Evolutionary conservation across 371 early-diverging fungal species (phyloP).

Genomic region (Mucor irregularis): DNA sequence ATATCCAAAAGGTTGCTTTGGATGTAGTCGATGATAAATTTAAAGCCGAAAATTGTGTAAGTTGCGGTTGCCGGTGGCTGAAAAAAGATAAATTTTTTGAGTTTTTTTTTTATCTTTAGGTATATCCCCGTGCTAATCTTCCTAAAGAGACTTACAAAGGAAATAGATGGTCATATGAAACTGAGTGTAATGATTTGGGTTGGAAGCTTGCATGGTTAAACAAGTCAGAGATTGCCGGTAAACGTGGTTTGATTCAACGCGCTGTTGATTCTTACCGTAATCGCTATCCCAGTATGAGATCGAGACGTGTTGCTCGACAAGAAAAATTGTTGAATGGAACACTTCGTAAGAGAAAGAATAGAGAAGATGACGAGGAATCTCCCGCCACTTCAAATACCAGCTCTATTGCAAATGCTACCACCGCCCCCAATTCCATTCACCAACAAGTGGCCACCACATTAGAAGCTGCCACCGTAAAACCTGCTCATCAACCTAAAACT

Average conservation of each 20-base stretch:
- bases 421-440: neutral
- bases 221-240: constrained; percentile 77
- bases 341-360: constrained; percentile 40
- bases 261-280: constrained; percentile 95
- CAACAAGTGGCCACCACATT: constrained; percentile 6
- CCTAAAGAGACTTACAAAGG: constrained; percentile 76
- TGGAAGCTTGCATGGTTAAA: constrained; percentile 94
- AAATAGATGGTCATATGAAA: constrained; percentile 95
- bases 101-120: constrained; percentile 25
- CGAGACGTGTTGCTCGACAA: constrained; percentile 81
- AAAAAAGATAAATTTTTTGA: constrained; percentile 4
- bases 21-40: constrained; percentile 73
- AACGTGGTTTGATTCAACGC: constrained; percentile 92
- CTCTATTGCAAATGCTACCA: constrained; percentile 1
- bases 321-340: constrained; percentile 69
- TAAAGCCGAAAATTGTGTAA: constrained; percentile 79
- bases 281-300: constrained; percentile 78
- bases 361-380: constrained; percentile 38
- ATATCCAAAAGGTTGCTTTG: constrained; percentile 74
- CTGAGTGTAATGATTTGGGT: constrained; percentile 87
- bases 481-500: constrained; percentile 46
- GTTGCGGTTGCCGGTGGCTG: constrained; percentile 22
- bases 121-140: constrained; percentile 73
- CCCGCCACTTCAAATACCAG: neutral
- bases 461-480: constrained; percentile 33